These are phyloP conservation scores for Boletus rex-veris DNA, from an alignment of 768 basidiomycete species.

Conservation along the genomic window DNA sequence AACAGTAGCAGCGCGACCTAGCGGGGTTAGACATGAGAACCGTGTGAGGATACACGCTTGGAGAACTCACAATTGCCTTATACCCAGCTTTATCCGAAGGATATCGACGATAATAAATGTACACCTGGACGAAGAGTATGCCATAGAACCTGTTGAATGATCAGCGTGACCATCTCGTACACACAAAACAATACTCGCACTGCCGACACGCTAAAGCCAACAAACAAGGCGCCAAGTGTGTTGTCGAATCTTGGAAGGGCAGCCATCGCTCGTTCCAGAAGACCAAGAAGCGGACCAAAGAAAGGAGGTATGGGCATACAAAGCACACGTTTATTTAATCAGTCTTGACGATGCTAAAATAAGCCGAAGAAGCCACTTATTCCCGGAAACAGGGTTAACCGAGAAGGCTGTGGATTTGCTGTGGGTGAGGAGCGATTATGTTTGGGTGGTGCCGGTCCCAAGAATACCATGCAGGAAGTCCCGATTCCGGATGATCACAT, in stretches of 20 bases:
- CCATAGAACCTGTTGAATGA: conserved; percentile 44
- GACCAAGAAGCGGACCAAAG: not conserved
- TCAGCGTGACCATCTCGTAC: conserved; percentile 12
- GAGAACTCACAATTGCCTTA: conserved; percentile 47
- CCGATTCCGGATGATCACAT: not conserved
- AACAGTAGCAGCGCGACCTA: conserved; percentile 37
- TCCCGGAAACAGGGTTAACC: conserved; percentile 1
- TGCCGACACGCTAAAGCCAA: conserved; percentile 54
- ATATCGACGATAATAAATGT: conserved; percentile 53
- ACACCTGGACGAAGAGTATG: conserved; percentile 50
- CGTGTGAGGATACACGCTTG: not conserved
- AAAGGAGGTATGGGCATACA: not conserved
- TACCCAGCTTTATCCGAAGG: conserved; percentile 49
- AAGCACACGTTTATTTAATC: not conserved
- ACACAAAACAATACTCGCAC: conserved; percentile 19
- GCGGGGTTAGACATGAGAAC: not conserved
- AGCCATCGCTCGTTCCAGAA: conserved; percentile 15
- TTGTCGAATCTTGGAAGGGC: conserved; percentile 30
- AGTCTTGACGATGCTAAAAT: conserved; percentile 4
- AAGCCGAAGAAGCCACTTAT: not conserved
- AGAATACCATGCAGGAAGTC: not conserved
- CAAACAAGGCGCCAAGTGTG: conserved; percentile 58
- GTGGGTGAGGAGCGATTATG: not conserved
- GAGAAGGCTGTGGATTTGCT: not conserved
- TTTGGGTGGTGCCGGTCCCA: not conserved